A percentile compares a stretch with the other conserved stretches of the same genome.
phyloP scores from a whole-genome alignment of 352 stramenopile species.

The Pythium utonaiense region DNA sequence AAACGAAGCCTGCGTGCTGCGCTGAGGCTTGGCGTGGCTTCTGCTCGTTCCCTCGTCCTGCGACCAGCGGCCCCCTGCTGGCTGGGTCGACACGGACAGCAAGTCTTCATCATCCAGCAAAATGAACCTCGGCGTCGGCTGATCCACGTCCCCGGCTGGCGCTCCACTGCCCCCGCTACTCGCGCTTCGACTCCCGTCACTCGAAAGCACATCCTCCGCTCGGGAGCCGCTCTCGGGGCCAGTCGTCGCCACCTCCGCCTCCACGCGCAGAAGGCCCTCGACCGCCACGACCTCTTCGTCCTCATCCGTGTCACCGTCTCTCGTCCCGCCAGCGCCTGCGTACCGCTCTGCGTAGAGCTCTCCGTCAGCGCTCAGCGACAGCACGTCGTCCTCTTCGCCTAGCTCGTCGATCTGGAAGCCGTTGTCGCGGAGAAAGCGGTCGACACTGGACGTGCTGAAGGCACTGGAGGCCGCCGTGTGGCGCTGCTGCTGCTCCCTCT shows the following conservation, averaged over 20 bases:
- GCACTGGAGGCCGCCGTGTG: constrained; percentile 18
- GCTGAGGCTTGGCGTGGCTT: not conserved
- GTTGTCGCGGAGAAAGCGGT: constrained; percentile 78
- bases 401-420: constrained; percentile 53
- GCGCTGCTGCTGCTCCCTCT: constrained; percentile 17
- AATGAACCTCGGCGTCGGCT: constrained; percentile 50
- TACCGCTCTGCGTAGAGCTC: constrained; percentile 1
- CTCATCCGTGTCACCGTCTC: not conserved
- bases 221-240: not conserved
- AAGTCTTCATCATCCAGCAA: constrained; percentile 56
- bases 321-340: not conserved
- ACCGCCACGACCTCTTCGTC: constrained; percentile 1
- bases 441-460: constrained; percentile 68
- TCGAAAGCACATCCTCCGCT: constrained; percentile 26
- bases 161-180: constrained; percentile 17
- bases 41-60: not conserved
- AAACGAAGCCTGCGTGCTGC: constrained; percentile 28
- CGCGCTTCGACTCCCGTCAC: constrained; percentile 28
- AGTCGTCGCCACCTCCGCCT: constrained; percentile 29
- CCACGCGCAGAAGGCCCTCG: constrained; percentile 5
- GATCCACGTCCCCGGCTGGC: constrained; percentile 1
- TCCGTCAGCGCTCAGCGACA: constrained; percentile 28
- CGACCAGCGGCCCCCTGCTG: constrained; percentile 2
- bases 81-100: constrained; percentile 21
- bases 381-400: constrained; percentile 22